Base-by-base conservation (phyloP, 495 filamentous ascomycete species). In the Hypoxylon subgilvum region DNA sequence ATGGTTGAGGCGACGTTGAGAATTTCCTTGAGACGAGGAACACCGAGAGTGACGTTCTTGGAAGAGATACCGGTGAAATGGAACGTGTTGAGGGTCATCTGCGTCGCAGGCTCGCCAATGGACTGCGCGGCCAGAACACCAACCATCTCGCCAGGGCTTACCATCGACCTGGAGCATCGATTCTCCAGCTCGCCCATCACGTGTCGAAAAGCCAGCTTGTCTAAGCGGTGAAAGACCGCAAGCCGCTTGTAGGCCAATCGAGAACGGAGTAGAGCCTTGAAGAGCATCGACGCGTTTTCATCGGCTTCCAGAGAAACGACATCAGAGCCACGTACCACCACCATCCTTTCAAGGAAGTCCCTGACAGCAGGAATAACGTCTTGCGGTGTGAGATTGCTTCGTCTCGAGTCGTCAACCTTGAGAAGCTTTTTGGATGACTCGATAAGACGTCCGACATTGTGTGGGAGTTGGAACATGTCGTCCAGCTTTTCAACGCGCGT, bases 51-150 rank as follows among this genome's bases (percentile, higher is more conserved):
- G 42, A 97, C 91, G 81, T 97, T 99, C 86, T 99, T 99, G 17
- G 94, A 96, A 1, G 95, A 95, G 35, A 98, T 91, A 95, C 94
- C 94, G 73, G 94, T 91, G 75, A 99, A 97, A 82, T 99, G 94
- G 86, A 99, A 99, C 21, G 94, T 99, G 75, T 99, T 99, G 40
- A 99, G 74, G 0, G 94, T 99, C 94, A 99, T 99, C 77, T 99
- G 94, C 1, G 94, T 99, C 36, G 94, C 94, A 14, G 94, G 94
- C 72, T 99, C 94, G 79, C 94, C 94, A 72, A 99, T 97, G 19
- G 92, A 97, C 75, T 99, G 94, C 8, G 94, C 94, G 49, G 94
- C 94, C 66, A 99, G 82, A 25, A 97, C 95, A 71, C 94, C 94
- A 48, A 97, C 95, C 94, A 99, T 99, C 72, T 99, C 94, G 61